Evolutionary conservation across 441 rosid genomes (phyloP), one percentile per base, ranked within the genome.

Genomic region (Manihot esculenta): DNA sequence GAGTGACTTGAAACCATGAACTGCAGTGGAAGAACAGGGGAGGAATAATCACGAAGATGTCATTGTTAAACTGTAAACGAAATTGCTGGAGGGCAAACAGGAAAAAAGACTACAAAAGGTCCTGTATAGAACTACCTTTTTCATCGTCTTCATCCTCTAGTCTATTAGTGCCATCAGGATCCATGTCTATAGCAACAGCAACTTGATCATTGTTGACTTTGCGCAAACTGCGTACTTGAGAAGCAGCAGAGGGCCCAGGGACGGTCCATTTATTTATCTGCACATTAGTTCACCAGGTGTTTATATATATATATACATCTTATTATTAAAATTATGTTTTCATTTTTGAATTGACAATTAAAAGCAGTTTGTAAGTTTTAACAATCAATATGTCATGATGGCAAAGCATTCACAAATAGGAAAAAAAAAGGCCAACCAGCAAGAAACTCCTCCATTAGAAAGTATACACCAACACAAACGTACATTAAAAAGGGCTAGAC

Each of bases 1-100:
- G 62, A 94, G 96, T 33, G 97, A 92, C 89, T 89, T 92, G 91
- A 94, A 97, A 74, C 99, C 98, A 84, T 90, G 99, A 79, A 87
- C 97, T 89, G 78, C 48, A 49, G 35, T 33, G 33, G 44, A 56
- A 59, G 8, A 38, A 38, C 9, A 48, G 72, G 66, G 56, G 63
- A 74, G 64, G 27, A 74, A 56, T 41, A 71, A 23, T 69, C 23
- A 35, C 9, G 66, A 65, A 57, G 42, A 17, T 10, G n/a, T n/a
- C n/a, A 49, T 71, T 53, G 1, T 41, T 54, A 23, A 49, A 64
- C 18, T 42, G 53, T 14, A 62, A 0, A 14, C 10, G 35, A 56
- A 50, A 51, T 35, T 24, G 42, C 62, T 27, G 23, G 33, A 11
- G n/a, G 17, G 9, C 48, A n/a, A 24, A 51, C 50, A 42, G 18